phyloP scores from a whole-genome alignment of 257 asterid species.

The Solanum piurae region DNA sequence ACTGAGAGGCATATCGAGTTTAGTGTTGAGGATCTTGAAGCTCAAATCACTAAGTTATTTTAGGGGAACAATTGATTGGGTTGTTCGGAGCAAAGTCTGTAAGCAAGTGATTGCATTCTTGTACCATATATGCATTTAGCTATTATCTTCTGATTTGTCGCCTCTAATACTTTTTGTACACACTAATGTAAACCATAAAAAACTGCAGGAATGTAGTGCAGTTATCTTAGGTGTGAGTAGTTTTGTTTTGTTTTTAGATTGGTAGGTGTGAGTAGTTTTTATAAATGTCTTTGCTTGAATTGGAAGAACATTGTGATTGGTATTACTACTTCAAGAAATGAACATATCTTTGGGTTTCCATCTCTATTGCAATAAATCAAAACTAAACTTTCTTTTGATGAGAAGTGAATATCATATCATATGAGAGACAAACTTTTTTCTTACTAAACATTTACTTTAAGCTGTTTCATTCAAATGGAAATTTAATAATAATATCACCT shows the following conservation, averaged over 20 bases:
- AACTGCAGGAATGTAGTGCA: neutral
- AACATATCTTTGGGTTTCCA: neutral
- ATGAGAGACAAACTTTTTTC: neutral
- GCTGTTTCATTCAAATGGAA: neutral
- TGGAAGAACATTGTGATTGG: neutral
- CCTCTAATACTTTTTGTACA: neutral
- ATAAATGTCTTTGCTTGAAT: neutral
- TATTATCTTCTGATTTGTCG: neutral
- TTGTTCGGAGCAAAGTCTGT: conserved; percentile 9
- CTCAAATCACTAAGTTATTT: conserved; percentile 52
- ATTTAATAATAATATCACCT: neutral
- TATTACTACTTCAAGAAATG: neutral
- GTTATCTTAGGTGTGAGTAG: neutral
- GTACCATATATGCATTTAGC: conserved; percentile 25
- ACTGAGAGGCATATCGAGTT: conserved; percentile 59
- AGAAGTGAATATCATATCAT: neutral
- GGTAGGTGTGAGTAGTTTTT: neutral
- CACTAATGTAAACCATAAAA: neutral
- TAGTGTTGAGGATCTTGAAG: conserved; percentile 59
- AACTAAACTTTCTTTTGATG: neutral
- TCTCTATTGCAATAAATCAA: neutral
- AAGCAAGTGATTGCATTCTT: conserved; percentile 1
- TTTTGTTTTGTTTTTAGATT: neutral
- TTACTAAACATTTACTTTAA: neutral
- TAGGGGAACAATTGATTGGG: conserved; percentile 24